phyloP scores from a whole-genome alignment of 805 yeast genomes.

The Isabelozyma pseudorhagii region DNA sequence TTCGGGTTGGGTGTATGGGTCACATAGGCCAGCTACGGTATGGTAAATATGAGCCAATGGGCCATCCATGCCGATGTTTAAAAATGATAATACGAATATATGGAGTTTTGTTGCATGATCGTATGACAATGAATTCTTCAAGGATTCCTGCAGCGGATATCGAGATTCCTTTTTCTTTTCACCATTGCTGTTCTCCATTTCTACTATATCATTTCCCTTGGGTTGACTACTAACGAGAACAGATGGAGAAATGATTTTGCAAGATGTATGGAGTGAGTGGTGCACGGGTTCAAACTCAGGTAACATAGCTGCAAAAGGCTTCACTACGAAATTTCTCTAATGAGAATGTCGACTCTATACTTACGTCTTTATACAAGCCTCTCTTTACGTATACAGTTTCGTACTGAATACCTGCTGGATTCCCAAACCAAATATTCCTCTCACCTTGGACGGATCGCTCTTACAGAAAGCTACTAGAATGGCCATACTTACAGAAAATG shows the following conservation, averaged over 20 bases:
- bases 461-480: constrained; percentile 32
- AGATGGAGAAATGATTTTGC: neutral
- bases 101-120: constrained; percentile 4
- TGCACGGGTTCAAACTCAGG: neutral
- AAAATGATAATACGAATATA: neutral
- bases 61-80: constrained; percentile 8
- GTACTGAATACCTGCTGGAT: constrained; percentile 2
- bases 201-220: constrained; percentile 15
- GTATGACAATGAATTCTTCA: constrained; percentile 8
- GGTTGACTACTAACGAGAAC: neutral
- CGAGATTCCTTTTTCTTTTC: constrained; percentile 12
- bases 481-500: constrained; percentile 34
- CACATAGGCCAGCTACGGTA: constrained; percentile 33
- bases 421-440: constrained; percentile 38
- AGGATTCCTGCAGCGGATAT: constrained; percentile 7
- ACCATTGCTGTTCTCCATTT: constrained; percentile 11
- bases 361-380: neutral
- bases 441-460: constrained; percentile 23
- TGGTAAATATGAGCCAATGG: constrained; percentile 13
- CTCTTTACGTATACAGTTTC: neutral
- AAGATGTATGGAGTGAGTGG: neutral
- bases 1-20: constrained; percentile 69
- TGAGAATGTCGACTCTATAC: too few relatives aligned
- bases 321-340: too few relatives aligned
- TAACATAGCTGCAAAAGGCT: neutral